Base-by-base conservation (phyloP, 2,329 filamentous ascomycete species). In the Paracoccidioides lutzii region DNA sequence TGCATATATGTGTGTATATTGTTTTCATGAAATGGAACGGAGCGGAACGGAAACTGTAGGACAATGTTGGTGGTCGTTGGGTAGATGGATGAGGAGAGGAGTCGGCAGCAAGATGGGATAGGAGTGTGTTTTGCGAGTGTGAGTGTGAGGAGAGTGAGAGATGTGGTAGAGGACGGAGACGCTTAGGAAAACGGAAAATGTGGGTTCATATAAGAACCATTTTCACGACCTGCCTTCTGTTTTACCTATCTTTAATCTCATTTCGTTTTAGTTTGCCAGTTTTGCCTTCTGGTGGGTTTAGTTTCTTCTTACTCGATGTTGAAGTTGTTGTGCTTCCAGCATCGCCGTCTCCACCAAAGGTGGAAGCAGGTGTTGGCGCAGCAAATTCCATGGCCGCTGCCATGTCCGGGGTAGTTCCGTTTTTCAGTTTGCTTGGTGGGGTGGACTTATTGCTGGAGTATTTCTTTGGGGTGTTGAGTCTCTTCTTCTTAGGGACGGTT, bases 401-500 rank as follows among this genome's bases (percentile, higher is more conserved):
- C 61, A 65, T 66, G 57, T 68, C 67, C 5, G 66, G 66, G 2
- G 70, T 73, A 28, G 72, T 66, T 35, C 69, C 71, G 59, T 73
- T 72, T 55, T 72, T 73, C 37, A 73, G 60, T 59, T 73, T 73
- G 58, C 71, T 73, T 56, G 57, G 65, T 57, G 59, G 58, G 22
- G 67, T 65, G 3, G 71, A 71, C 53, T 73, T 74, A 52, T 66
- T 68, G 32, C 60, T 62, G 2, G 66, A 65, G 32, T 38, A 44
- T 35, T 53, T 53, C 42, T 53, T 53, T 10, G 64, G 63, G n/a
- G 59, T 62, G 45, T 68, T 70, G 14, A 64, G 58, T 55, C 77
- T 77, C 65, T 78, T 78, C 67, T 77, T 78, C 61, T 76, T 75
- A 52, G 74, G 75, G 49, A 71, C 67, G 45, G 74, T 32, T 32